Evolutionary conservation across 2,329 filamentous ascomycete genomes (phyloP), one percentile per base, ranked within the genome.

Genomic region (Sporothrix phasma): DNA sequence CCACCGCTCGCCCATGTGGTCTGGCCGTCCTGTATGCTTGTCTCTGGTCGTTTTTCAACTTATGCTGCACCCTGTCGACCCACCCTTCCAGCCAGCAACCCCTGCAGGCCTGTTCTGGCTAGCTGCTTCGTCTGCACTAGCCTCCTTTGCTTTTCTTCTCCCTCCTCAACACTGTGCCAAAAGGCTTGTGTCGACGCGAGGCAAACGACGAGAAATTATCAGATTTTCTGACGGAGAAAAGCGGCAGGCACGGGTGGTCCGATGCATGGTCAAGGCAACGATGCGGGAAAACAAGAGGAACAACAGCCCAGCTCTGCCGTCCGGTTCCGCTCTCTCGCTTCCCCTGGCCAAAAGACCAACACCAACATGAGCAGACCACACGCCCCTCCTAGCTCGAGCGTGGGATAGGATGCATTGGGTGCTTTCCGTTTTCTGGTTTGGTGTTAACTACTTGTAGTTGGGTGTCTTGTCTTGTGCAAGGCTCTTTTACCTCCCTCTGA

Each of bases 321-420:
- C 63, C 58, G 63, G 51, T 65, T 46, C 58, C 63, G 63, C 63
- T 65, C 63, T 47, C 58, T 65, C 62, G 63, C 58, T 31, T 45
- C 24, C 22, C 5, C 11, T 8, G 3, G 1, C 31, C 22, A 17
- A 37, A 54, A 8, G 15, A 51, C 15, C n/a, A n/a, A n/a, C n/a
- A n/a, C n/a, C n/a, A n/a, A n/a, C n/a, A n/a, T n/a, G n/a, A n/a
- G n/a, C n/a, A n/a, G n/a, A n/a, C n/a, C n/a, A n/a, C n/a, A n/a
- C n/a, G n/a, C 22, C 45, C 45, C 22, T 26, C 45, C 3, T 47
- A 47, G 45, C 45, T 47, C 13, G 22, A 47, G 45, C 22, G 22
- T 15, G 45, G 45, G 45, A 47, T 26, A 47, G 45, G 11, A n/a
- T n/a, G n/a, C n/a, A n/a, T 51, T 22, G 15, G 22, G 45, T 26